Evolutionary conservation across 441 rosid species (phyloP).

Genomic region (Eruca vesicaria): DNA sequence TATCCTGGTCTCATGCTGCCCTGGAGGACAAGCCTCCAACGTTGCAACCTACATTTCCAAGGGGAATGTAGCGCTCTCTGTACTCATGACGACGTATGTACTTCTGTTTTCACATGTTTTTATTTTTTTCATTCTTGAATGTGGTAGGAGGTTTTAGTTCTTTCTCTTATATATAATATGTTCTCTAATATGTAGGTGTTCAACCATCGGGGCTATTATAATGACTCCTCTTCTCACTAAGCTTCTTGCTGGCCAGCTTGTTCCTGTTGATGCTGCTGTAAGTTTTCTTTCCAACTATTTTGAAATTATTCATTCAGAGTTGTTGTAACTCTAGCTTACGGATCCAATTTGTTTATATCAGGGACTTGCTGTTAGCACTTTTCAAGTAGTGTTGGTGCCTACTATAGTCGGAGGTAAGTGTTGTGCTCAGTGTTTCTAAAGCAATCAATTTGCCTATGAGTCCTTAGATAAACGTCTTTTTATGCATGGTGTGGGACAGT

Average conservation of each 20-base stretch:
- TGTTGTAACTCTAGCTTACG: no score
- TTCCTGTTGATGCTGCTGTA: conserved; percentile 94
- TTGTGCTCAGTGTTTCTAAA: not conserved
- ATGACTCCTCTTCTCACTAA: conserved; percentile 98
- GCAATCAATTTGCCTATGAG: not conserved
- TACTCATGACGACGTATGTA: conserved; percentile 92
- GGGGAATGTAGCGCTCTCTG: conserved; percentile 96
- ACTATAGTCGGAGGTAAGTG: conserved; percentile 76
- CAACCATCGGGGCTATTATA: conserved; percentile 91
- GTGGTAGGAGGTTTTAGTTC: no score
- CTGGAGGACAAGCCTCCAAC: conserved; percentile 96
- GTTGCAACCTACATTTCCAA: conserved; percentile 93
- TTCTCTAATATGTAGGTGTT: conserved; percentile 58
- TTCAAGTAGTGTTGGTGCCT: conserved; percentile 93
- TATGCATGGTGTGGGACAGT: conserved; percentile 51
- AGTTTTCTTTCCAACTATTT: conserved; percentile 36
- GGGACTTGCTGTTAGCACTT: conserved; percentile 95
- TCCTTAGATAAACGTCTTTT: not conserved
- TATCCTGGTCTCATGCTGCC: conserved; percentile 95
- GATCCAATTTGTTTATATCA: no score
- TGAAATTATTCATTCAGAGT: no score
- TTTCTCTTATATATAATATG: no score
- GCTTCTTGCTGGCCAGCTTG: conserved; percentile 99
- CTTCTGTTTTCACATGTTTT: not conserved
- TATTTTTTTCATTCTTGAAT: not conserved